Conservation (phyloP, 441 rosid species). For the Arabidopsis lyrata region DNA sequence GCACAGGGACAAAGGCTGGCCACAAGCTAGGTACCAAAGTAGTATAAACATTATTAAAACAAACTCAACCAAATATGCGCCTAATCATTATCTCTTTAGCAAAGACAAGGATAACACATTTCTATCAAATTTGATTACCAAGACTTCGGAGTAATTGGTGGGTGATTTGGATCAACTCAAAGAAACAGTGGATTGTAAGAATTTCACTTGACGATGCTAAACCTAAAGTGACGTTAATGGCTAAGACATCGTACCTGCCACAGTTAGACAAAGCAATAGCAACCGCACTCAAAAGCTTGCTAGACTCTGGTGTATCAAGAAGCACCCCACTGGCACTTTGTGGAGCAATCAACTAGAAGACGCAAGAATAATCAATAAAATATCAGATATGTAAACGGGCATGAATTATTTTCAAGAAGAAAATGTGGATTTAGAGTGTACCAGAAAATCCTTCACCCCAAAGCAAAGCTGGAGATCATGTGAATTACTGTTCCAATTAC, state of each 20-base stretch:
- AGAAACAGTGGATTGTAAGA: conserved; percentile 27
- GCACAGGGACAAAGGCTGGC: conserved; percentile 99
- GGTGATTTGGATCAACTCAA: conserved; percentile 23
- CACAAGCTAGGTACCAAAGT: conserved; percentile 70
- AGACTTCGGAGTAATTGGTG: conserved; percentile 1
- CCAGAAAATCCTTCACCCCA: conserved; percentile 97
- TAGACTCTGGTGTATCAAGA: conserved; percentile 93
- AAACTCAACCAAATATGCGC: conserved; percentile 6
- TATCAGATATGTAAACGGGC: conserved; percentile 20
- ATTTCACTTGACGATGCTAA: conserved; percentile 11
- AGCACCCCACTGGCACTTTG: conserved; percentile 99
- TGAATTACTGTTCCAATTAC: conserved; percentile 66
- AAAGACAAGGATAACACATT: conserved; percentile 20
- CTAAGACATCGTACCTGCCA: conserved; percentile 67
- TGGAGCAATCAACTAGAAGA: conserved; percentile 83
- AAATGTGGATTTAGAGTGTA: conserved; percentile 44
- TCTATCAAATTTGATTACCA: conserved; percentile 8
- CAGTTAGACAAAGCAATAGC: conserved; percentile 96
- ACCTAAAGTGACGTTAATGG: conserved; percentile 36
- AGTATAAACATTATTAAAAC: conserved; percentile 19
- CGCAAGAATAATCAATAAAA: conserved; percentile 32
- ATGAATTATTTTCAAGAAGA: conserved; percentile 13
- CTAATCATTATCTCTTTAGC: conserved; percentile 14
- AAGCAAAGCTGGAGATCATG: conserved; percentile 98
- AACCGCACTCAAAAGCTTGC: conserved; percentile 93